Percentiles rank a stretch among this genome's conserved stretches.
phyloP scores from a whole-genome alignment of 2,329 filamentous ascomycete genomes.

The Neofusicoccum kwambonambiense region DNA sequence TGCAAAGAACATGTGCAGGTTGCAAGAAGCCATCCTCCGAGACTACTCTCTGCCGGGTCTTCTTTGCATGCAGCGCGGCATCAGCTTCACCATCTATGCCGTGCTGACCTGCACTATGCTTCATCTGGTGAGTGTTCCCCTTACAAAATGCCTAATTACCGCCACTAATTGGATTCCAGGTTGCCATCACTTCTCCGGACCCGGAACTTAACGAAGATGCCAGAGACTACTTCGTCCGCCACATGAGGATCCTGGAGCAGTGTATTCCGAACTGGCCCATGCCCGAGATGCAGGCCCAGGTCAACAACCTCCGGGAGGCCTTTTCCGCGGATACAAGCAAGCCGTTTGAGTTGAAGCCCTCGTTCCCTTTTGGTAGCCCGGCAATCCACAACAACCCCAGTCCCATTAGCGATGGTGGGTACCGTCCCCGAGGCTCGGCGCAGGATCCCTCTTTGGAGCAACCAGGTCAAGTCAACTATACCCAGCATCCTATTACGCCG shows the following conservation, averaged over 20 bases:
- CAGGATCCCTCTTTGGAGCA: slow-evolving; percentile 50
- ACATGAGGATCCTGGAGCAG: slow-evolving; percentile 89
- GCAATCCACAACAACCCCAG: slow-evolving; percentile 61
- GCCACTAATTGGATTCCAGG: slow-evolving; percentile 51
- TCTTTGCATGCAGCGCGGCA: slow-evolving; percentile 87
- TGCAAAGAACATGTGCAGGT: slow-evolving; percentile 78
- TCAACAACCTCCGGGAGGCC: slow-evolving; percentile 82
- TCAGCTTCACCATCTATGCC: slow-evolving; percentile 93
- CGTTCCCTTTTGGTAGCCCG: slow-evolving; percentile 83
- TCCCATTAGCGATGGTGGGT: slow-evolving; percentile 53
- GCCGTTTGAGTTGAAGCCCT: slow-evolving; percentile 84
- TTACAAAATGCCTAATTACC: slow-evolving; percentile 18
- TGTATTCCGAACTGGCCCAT: slow-evolving; percentile 82
- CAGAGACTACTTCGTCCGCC: slow-evolving; percentile 82
- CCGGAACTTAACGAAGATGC: slow-evolving; percentile 82
- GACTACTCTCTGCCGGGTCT: slow-evolving; percentile 77
- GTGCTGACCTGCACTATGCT: slow-evolving; percentile 89
- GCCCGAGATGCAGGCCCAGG: slow-evolving; percentile 85
- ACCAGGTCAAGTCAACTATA: slow-evolving; percentile 63
- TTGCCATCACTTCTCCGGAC: slow-evolving; percentile 90
- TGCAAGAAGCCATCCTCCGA: slow-evolving; percentile 80
- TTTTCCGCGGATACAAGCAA: slow-evolving; percentile 85
- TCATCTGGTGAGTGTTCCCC: slow-evolving; percentile 70
- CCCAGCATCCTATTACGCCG: slow-evolving; percentile 71
- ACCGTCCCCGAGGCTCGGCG: slow-evolving; percentile 51